phyloP scores from a whole-genome alignment of 306 rosid species.

The Dicorynia guianensis region DNA sequence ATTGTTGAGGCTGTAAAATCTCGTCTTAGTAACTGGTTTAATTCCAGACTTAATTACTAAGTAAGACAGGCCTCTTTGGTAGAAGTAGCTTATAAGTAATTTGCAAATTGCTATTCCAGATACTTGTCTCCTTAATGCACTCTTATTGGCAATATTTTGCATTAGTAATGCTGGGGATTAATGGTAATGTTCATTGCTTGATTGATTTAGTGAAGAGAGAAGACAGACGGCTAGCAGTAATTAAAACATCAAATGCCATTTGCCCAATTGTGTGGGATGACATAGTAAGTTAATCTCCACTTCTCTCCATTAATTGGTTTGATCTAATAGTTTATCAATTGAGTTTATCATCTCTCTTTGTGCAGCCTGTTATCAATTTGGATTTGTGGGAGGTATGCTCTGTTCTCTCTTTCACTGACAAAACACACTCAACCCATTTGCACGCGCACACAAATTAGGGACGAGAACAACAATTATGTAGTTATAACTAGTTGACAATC shows the following conservation, averaged over 20 bases:
- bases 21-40: constrained; percentile 6
- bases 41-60: neutral
- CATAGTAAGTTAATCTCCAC: constrained; percentile 64
- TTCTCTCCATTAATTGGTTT: constrained; percentile 25
- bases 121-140: constrained; percentile 17
- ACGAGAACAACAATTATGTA: neutral
- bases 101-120: neutral
- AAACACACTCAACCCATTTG: neutral
- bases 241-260: constrained; percentile 76
- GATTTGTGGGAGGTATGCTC: constrained; percentile 92
- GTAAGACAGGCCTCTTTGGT: constrained; percentile 25
- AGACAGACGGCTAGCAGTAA: constrained; percentile 71
- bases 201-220: constrained; percentile 76
- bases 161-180: constrained; percentile 7
- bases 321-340: constrained; percentile 26
- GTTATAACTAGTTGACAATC: constrained; percentile 42
- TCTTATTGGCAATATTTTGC: constrained; percentile 30
- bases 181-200: constrained; percentile 34
- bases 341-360: constrained; percentile 45
- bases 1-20: constrained; percentile 17
- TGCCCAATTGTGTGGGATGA: constrained; percentile 89
- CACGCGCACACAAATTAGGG: constrained; percentile 15
- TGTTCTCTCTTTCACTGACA: constrained; percentile 39
- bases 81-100: neutral
- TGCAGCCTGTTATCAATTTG: constrained; percentile 93